Base-by-base conservation (phyloP, 495 filamentous ascomycete genomes). In the Penicillium malachiteum region DNA sequence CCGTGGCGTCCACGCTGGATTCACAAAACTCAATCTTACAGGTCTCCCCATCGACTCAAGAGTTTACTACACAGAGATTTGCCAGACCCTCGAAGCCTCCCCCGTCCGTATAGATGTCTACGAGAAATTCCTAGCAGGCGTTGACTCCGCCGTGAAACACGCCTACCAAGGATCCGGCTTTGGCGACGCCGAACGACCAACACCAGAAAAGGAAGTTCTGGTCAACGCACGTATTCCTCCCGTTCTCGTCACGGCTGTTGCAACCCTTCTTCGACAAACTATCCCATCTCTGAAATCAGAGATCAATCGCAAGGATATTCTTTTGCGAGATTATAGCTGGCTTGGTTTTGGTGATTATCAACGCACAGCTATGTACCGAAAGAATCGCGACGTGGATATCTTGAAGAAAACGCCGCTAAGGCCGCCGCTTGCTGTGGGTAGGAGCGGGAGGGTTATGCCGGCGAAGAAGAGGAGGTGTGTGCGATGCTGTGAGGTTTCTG, bases 291-390 rank as follows among this genome's bases (percentile, higher is more conserved):
- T 79, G 16, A 72, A 71, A 55, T 51, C 66, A 7, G 76, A 81
- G 31, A 71, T 81, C 42, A 70, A 81, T 46, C 72, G 73, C 43
- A 71, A 79, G 63, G 70, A 73, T 3, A 74, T 82, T 39, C 75
- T 78, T 44, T 64, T 80, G 47, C 66, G 68, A 8, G 78, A 82
- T 48, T 75, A 79, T 44, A 72, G 71, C 46, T 79, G 77, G 71
- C 64, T 82, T n/a, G 80, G 78, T 0, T 62, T 81, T 13, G 74
- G 71, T 3, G 52, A 67, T 38, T 77, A 82, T 52, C 35, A 56
- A 0, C 67, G 71, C 6, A 75, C 72, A 2, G 70, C 68, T 42
- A 47, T 64, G 21, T 79, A 73, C 50, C 68, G 74, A 1, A 60
- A 60, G 14, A 60, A 63, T 6, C 62, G 71, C 9, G 69, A 73